Evolutionary conservation across 2,329 filamentous ascomycete species (phyloP).

Genomic region (Chaetomiaceae sp.): DNA sequence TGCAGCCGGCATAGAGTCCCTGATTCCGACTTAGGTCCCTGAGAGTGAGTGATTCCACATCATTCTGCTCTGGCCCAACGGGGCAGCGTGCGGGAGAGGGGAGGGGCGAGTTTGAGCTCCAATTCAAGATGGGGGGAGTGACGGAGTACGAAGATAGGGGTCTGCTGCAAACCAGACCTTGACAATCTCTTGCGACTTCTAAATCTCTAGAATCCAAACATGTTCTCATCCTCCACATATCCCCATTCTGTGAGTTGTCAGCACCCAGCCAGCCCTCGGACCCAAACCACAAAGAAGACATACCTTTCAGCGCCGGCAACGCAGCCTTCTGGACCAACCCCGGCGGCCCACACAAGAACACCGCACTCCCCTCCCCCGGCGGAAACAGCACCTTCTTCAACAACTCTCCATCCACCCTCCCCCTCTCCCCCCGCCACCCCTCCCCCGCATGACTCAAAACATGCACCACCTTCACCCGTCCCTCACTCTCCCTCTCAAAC

Average conservation of each 20-base stretch:
- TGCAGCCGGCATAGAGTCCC: too few relatives aligned
- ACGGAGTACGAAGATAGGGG: too few relatives aligned
- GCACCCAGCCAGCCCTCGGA: not conserved
- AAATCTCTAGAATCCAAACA: constrained; percentile 39
- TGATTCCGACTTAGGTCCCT: too few relatives aligned
- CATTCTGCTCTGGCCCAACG: too few relatives aligned
- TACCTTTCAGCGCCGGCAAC: constrained; percentile 42
- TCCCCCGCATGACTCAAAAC: constrained; percentile 42
- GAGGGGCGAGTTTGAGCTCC: too few relatives aligned
- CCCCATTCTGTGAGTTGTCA: constrained; percentile 33
- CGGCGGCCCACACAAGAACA: constrained; percentile 47
- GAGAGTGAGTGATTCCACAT: too few relatives aligned
- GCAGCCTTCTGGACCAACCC: constrained; percentile 49
- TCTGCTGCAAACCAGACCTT: too few relatives aligned
- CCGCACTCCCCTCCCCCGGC: constrained; percentile 38
- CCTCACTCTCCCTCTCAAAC: constrained; percentile 35
- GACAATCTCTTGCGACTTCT: too few relatives aligned
- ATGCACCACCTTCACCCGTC: constrained; percentile 42
- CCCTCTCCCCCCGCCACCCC: constrained; percentile 42
- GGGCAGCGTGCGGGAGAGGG: too few relatives aligned
- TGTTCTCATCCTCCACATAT: constrained; percentile 41
- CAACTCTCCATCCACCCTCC: constrained; percentile 40
- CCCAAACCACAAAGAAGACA: too few relatives aligned
- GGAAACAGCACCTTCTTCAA: constrained; percentile 39
- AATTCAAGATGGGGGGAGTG: too few relatives aligned